These are phyloP conservation scores for Lumnitzera racemosa DNA, from an alignment of 345 rosid species.

Conservation along the genomic window DNA sequence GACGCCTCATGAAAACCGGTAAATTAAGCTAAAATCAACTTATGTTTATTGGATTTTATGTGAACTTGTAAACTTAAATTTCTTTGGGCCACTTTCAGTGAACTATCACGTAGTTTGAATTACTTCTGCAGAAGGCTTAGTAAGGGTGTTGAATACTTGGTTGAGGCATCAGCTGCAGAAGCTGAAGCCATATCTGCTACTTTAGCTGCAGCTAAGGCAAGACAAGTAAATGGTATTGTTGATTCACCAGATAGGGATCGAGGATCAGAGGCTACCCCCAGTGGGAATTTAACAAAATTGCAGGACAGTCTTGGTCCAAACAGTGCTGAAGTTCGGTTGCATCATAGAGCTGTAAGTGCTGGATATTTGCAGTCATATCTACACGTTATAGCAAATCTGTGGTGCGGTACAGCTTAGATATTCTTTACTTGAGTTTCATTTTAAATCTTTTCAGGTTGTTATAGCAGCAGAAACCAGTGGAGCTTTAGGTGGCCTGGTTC, in stretches of 20 bases:
- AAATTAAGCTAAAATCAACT: slow-evolving; percentile 14
- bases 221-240: slow-evolving; percentile 84
- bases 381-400: too few relatives aligned
- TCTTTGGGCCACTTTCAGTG: slow-evolving; percentile 7
- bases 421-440: not conserved
- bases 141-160: slow-evolving; percentile 94
- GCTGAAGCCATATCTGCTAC: slow-evolving; percentile 98
- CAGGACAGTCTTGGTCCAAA: slow-evolving; percentile 62
- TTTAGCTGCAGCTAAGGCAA: slow-evolving; percentile 97
- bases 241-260: slow-evolving; percentile 84
- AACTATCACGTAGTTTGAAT: slow-evolving; percentile 8
- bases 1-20: slow-evolving; percentile 73
- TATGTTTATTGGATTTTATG: not conserved
- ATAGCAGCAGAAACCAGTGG: slow-evolving; percentile 97
- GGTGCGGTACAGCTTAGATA: too few relatives aligned
- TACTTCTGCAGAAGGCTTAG: slow-evolving; percentile 58
- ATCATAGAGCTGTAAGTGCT: slow-evolving; percentile 89
- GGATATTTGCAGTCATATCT: not conserved
- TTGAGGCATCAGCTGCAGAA: slow-evolving; percentile 97
- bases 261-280: slow-evolving; percentile 90
- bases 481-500: slow-evolving; percentile 97
- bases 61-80: not conserved
- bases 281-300: slow-evolving; percentile 52
- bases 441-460: slow-evolving; percentile 57
- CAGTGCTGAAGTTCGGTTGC: slow-evolving; percentile 80